Base-by-base conservation (phyloP, 208 protist species). In the Wallacemonas rigidus region DNA sequence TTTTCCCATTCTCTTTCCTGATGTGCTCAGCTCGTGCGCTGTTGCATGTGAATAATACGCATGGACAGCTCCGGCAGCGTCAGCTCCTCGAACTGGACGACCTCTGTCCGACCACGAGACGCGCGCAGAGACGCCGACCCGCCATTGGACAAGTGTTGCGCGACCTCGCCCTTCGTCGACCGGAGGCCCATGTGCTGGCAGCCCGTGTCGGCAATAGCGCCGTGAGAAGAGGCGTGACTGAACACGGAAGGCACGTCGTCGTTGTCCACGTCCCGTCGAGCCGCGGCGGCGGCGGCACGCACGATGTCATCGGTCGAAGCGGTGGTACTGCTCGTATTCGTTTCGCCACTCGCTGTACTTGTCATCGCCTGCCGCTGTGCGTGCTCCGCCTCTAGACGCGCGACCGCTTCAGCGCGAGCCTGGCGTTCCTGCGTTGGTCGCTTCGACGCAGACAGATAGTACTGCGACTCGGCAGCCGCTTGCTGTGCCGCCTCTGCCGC, bases 181-280 rank as follows among this genome's bases (percentile, higher is more conserved):
- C 73, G 43, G 26, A 58, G 78, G 35, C 69, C 74, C 72, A 95
- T 80, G 81, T 94, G 87, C 63, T 61, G 68, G 47, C 83, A 83
- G 50, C 91, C 91, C 9, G 86, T 88, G 50, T 82, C 86, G 5
- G 40, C 73, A 48, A 96, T 90, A 8, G 91, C 87, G 1, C 71
- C 85, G 67, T 92, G 88, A 7, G 91, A 96, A 7, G 72, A 86
- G 38, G 72, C 80, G 67, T 96, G 91, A 44, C 86, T 92, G 68
- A 96, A 96, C 44, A 96, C 76, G 35, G 91, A 96, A 11, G 74
- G 78, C 12, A 56, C 38, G 11, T 79, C 75, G 36, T 53, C 57
- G 35, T 43, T 53, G 17, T 74, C 68, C 9, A 51, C 36, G 12
- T 69, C 55, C 36, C 48, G 35, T 51, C 70, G n/a, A 14, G 62